phyloP scores from a whole-genome alignment of 371 early-diverging fungal genomes.

The Actinomucor elegans region DNA sequence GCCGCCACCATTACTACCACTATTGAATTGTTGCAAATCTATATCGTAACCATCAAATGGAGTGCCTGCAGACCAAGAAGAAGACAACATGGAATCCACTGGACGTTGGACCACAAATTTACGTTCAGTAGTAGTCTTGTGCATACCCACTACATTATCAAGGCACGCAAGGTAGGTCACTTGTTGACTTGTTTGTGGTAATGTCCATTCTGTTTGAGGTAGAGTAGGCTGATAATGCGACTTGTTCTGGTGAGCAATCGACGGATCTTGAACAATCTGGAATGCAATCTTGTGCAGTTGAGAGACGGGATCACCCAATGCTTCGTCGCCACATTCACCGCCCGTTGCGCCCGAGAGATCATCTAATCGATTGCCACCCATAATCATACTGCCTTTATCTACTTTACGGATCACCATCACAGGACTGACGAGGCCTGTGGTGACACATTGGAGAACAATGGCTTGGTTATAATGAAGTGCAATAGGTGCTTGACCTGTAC shows the following conservation, averaged over 20 bases:
- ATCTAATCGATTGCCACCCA: conserved; percentile 58
- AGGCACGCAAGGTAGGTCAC: conserved; percentile 76
- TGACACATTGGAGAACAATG: conserved; percentile 78
- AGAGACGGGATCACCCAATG: conserved; percentile 70
- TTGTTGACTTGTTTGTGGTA: conserved; percentile 49
- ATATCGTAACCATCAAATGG: conserved; percentile 10
- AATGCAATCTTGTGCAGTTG: conserved; percentile 92
- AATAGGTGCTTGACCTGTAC: conserved; percentile 65
- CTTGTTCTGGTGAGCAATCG: conserved; percentile 35
- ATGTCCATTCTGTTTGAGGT: conserved; percentile 22
- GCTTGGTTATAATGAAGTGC: conserved; percentile 85
- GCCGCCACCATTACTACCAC: conserved; percentile 11
- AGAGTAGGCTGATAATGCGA: conserved; percentile 26
- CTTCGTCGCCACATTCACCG: conserved; percentile 54
- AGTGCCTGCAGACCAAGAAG: conserved; percentile 16
- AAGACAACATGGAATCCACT: conserved; percentile 1
- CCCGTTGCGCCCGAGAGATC: conserved; percentile 59
- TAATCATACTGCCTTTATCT: conserved; percentile 77
- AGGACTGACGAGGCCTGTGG: conserved; percentile 81
- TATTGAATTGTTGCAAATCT: not conserved
- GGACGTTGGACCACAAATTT: conserved; percentile 18
- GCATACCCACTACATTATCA: conserved; percentile 79
- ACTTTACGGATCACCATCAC: conserved; percentile 84
- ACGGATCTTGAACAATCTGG: conserved; percentile 65
- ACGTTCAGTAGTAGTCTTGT: conserved; percentile 63